phyloP scores from a whole-genome alignment of 805 yeast species.

The Metschnikowia rubicola region DNA sequence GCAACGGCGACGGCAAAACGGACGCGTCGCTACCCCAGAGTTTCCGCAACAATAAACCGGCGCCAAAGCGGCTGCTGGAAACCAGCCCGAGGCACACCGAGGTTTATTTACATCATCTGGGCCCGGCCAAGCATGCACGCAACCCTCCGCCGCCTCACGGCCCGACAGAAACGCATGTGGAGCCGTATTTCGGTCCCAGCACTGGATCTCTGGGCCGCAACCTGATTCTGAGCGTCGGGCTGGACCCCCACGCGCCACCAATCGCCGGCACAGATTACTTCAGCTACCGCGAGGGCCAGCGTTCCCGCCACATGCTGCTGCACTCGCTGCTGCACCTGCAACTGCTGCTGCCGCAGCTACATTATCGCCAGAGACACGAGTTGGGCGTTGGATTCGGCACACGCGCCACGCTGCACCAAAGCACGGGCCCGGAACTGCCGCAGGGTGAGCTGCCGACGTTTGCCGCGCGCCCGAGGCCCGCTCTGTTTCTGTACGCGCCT shows the following conservation, averaged over 20 bases:
- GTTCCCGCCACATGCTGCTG: conserved; percentile 1
- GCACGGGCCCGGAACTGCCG: conserved; percentile 7
- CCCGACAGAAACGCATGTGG: neutral
- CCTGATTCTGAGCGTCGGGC: conserved; percentile 2
- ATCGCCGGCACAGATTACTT: conserved; percentile 7
- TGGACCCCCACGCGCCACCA: conserved; percentile 4
- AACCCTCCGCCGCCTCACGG: neutral
- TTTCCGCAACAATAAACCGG: neutral
- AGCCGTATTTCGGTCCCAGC: neutral
- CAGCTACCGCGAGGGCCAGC: conserved; percentile 9
- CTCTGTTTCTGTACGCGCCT: conserved; percentile 11
- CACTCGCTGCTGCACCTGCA: conserved; percentile 8
- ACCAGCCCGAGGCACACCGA: conserved; percentile 11
- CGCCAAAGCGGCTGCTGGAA: conserved; percentile 1
- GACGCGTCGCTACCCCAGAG: conserved; percentile 5
- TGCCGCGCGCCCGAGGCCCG: conserved; percentile 12
- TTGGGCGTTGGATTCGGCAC: conserved; percentile 1
- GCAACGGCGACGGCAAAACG: neutral
- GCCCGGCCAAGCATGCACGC: neutral
- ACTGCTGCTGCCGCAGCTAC: conserved; percentile 9
- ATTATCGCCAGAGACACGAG: conserved; percentile 6
- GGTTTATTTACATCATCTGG: neutral
- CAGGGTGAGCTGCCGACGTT: conserved; percentile 7
- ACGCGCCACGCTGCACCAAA: conserved; percentile 9
- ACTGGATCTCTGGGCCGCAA: conserved; percentile 3